Evolutionary conservation across 1,284 basidiomycete genomes (phyloP).

Genomic region (Meripilus lineatus): DNA sequence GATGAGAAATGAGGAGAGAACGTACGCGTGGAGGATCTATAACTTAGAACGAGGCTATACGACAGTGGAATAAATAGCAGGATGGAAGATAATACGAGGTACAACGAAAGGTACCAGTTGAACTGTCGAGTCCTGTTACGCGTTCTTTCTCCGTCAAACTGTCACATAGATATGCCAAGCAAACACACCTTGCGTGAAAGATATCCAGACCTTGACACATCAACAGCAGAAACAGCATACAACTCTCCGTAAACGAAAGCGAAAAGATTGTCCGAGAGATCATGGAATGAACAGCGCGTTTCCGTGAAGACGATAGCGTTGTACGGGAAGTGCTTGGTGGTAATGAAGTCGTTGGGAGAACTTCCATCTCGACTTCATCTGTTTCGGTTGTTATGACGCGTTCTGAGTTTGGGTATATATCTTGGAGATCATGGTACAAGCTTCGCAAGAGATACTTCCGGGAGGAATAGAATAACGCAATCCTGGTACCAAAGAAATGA

Average conservation of each 20-base stretch:
- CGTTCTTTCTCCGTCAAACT: not conserved
- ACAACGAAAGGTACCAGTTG: conserved; percentile 62
- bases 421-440: conserved; percentile 53
- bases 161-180: not conserved
- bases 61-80: conserved; percentile 58
- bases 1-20: conserved; percentile 8
- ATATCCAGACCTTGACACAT: conserved; percentile 57
- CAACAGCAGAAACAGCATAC: conserved; percentile 59
- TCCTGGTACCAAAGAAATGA: too few species aligned
- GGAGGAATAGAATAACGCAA: conserved; percentile 48
- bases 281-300: conserved; percentile 42
- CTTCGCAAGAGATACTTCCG: conserved; percentile 48
- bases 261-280: conserved; percentile 56
- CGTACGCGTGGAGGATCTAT: conserved; percentile 18
- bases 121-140: conserved; percentile 47
- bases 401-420: conserved; percentile 26
- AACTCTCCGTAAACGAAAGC: conserved; percentile 64
- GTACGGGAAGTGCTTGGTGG: conserved; percentile 20
- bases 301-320: conserved; percentile 18
- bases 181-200: conserved; percentile 48
- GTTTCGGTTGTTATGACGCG: conserved; percentile 12
- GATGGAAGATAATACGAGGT: conserved; percentile 49
- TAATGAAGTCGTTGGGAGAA: conserved; percentile 40
- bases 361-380: conserved; percentile 34
- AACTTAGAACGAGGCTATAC: conserved; percentile 53